phyloP scores from a whole-genome alignment of 441 rosid species.

The Theobroma grandiflorum region DNA sequence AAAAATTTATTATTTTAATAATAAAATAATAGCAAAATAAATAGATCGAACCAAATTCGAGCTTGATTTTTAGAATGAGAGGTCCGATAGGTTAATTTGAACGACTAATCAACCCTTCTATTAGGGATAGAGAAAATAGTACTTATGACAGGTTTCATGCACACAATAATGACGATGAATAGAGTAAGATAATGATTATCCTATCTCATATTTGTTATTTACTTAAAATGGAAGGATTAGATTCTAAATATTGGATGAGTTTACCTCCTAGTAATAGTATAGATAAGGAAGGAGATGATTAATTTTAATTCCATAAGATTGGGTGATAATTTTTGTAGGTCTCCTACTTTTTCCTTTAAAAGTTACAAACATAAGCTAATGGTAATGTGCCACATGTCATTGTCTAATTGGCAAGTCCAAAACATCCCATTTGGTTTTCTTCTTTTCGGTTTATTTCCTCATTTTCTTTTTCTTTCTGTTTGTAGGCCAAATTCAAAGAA shows the following conservation, averaged over 20 bases:
- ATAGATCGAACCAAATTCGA: too few relatives aligned
- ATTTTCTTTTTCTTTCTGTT: not conserved
- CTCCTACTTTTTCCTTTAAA: not conserved
- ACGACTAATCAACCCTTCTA: too few relatives aligned
- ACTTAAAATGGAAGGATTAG: not conserved
- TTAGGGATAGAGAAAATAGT: too few relatives aligned
- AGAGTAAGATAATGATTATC: not conserved
- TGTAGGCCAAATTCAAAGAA: not conserved
- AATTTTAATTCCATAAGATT: not conserved
- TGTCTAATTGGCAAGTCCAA: not conserved
- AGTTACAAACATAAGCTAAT: not conserved
- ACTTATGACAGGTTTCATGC: not conserved
- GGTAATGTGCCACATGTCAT: not conserved
- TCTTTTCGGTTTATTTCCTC: not conserved
- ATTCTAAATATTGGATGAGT: slow-evolving; percentile 2
- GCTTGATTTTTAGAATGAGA: too few relatives aligned
- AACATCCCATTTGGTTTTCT: not conserved
- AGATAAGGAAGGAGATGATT: not conserved
- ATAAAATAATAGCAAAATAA: too few relatives aligned
- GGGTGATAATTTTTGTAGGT: not conserved
- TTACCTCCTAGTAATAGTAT: not conserved
- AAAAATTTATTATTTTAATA: too few relatives aligned
- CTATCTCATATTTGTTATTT: not conserved
- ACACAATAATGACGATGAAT: not conserved
- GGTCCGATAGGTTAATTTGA: too few relatives aligned